Conservation (phyloP, 2,329 filamentous ascomycete genomes). For the Nothopassalora personata region DNA sequence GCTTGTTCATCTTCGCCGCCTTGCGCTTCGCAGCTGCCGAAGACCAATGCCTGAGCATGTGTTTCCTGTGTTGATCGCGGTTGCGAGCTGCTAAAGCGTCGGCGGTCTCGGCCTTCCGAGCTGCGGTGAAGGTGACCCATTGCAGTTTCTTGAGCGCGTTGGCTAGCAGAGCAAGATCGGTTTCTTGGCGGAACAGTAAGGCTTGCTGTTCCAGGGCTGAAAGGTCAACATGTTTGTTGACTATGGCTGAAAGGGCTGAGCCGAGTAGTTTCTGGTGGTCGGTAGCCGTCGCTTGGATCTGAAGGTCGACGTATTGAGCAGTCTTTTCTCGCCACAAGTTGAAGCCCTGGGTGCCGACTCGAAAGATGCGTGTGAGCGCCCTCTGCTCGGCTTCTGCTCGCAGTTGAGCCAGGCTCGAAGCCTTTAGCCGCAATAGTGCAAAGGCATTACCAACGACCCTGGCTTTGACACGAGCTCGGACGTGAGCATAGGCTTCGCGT, state of each 20-base stretch:
- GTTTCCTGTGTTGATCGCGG: conserved; percentile 50
- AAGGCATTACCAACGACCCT: conserved; percentile 46
- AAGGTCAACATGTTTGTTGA: conserved; percentile 24
- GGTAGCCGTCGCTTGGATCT: conserved; percentile 31
- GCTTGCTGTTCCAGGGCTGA: conserved; percentile 39
- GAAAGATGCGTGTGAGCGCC: conserved; percentile 33
- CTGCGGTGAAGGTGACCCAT: conserved; percentile 52
- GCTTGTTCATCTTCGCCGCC: conserved; percentile 10
- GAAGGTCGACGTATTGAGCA: conserved; percentile 17
- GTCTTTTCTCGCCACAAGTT: conserved; percentile 34
- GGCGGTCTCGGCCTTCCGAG: conserved; percentile 48
- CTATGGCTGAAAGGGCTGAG: conserved; percentile 33
- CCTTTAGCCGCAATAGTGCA: conserved; percentile 35
- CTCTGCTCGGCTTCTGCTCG: conserved; percentile 37
- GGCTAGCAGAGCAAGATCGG: conserved; percentile 43
- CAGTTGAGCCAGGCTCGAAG: conserved; percentile 32
- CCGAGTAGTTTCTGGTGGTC: conserved; percentile 29
- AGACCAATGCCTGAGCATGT: conserved; percentile 53
- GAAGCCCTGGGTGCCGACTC: conserved; percentile 30
- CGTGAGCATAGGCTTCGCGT: conserved; percentile 51
- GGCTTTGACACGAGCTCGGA: conserved; percentile 51
- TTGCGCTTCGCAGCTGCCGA: conserved; percentile 38
- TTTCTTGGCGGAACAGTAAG: conserved; percentile 41
- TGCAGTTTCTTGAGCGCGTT: conserved; percentile 52
- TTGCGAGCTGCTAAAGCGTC: conserved; percentile 50